Evolutionary conservation across 805 yeast species (phyloP).

Genomic region (Kazachstania kunashirensis): DNA sequence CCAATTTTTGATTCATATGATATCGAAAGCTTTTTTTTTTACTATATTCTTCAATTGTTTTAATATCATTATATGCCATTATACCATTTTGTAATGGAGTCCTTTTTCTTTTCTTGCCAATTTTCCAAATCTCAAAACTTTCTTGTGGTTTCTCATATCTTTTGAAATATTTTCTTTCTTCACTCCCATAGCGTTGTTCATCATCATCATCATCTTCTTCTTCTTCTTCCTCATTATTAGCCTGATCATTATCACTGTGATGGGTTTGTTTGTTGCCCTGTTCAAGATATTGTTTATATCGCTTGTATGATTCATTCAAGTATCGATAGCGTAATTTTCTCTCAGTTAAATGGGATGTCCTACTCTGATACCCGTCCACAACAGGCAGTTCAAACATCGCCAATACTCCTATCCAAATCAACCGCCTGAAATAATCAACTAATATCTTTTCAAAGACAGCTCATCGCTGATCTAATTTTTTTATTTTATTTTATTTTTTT

Average conservation of each 20-base stretch:
- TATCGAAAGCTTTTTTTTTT: not conserved
- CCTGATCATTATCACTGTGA: not conserved
- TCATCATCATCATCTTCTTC: conserved; percentile 7
- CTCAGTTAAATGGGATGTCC: conserved; percentile 12
- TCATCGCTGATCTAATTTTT: too few relatives aligned
- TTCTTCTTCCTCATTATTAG: conserved; percentile 4
- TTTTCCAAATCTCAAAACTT: conserved; percentile 26
- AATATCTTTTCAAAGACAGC: too few relatives aligned
- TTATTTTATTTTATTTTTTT: too few relatives aligned
- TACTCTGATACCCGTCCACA: conserved; percentile 7
- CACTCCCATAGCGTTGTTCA: conserved; percentile 7
- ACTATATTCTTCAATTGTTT: conserved; percentile 6
- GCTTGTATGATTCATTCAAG: conserved; percentile 14
- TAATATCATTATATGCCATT: conserved; percentile 12
- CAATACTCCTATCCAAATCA: too few relatives aligned
- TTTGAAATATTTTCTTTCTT: conserved; percentile 20
- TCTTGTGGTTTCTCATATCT: conserved; percentile 26
- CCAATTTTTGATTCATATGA: conserved; percentile 1
- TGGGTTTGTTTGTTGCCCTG: conserved; percentile 2
- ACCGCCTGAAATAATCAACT: too few relatives aligned
- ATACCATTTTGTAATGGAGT: conserved; percentile 13
- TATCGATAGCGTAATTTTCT: conserved; percentile 25
- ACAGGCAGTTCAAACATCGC: conserved; percentile 26
- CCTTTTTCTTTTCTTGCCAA: conserved; percentile 8
- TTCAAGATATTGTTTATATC: conserved; percentile 13